Conservation (phyloP, 345 rosid species). For the Hevea brasiliensis region DNA sequence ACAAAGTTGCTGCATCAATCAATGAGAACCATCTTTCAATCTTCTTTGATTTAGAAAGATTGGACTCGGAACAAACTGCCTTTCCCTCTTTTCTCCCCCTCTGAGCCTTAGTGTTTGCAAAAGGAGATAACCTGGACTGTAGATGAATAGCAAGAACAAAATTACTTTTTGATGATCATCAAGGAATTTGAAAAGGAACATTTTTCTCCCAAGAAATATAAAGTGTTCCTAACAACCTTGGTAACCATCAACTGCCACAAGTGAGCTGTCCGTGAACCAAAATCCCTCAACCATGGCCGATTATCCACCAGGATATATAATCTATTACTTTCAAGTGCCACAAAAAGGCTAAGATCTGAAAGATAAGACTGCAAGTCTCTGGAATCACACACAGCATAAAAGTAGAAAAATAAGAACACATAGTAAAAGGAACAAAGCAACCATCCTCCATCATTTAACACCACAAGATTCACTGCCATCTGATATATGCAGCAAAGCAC, state of each 20-base stretch:
- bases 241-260: conserved; percentile 98
- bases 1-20: conserved; percentile 56
- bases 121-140: conserved; percentile 97
- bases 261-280: conserved; percentile 65
- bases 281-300: conserved; percentile 75
- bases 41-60: conserved; percentile 35
- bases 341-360: conserved; percentile 78
- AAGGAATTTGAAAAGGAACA: background rate
- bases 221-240: conserved; percentile 54
- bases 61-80: conserved; percentile 36
- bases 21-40: conserved; percentile 66
- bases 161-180: conserved; percentile 10
- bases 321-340: conserved; percentile 76
- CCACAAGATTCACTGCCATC: background rate
- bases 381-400: conserved; percentile 33
- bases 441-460: background rate
- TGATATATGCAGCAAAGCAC: background rate
- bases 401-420: conserved; percentile 8
- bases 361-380: conserved; percentile 98
- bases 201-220: background rate
- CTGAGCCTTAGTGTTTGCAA: conserved; percentile 76
- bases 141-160: conserved; percentile 26
- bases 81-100: conserved; percentile 44
- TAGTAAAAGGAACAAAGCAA: background rate
- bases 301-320: conserved; percentile 90